phyloP scores from a whole-genome alignment of 352 stramenopile genomes.

The Heterotrichella gracilis region DNA sequence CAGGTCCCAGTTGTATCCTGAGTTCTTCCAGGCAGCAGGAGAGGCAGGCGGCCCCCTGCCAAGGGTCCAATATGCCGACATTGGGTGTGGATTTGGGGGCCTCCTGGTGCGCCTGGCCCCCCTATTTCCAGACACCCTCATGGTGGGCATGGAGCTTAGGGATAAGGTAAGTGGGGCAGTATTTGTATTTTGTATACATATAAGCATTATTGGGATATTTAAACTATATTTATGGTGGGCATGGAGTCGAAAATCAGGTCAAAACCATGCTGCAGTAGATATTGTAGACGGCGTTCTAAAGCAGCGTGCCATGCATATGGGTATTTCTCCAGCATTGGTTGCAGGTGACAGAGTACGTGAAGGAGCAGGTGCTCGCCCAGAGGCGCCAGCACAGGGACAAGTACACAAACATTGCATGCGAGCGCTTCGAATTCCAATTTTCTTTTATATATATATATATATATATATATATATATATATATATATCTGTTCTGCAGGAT shows the following conservation, averaged over 20 bases:
- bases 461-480: too few species aligned
- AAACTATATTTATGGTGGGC: too few species aligned
- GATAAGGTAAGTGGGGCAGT: too few species aligned
- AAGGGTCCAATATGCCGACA: neutral
- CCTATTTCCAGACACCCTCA: neutral
- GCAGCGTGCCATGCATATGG: too few species aligned
- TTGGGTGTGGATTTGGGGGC: neutral
- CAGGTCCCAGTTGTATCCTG: neutral
- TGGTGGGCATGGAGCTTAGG: slow-evolving; percentile 14
- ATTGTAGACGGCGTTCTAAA: too few species aligned
- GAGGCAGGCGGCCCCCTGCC: neutral
- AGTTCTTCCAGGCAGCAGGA: slow-evolving; percentile 11
- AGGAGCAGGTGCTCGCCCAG: slow-evolving; percentile 33
- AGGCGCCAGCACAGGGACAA: slow-evolving; percentile 30
- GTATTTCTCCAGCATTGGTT: too few species aligned
- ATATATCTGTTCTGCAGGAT: neutral
- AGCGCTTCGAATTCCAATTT: slow-evolving; percentile 84
- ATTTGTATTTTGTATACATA: neutral
- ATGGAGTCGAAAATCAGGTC: too few species aligned
- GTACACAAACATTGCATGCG: neutral
- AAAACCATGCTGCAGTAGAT: too few species aligned
- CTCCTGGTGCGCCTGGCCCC: slow-evolving; percentile 9
- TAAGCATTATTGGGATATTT: too few species aligned
- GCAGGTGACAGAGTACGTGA: slow-evolving; percentile 46
- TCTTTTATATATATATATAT: too few species aligned